A percentile compares a stretch with the other conserved stretches of the same genome.
Evolutionary conservation across 345 rosid genomes (phyloP).

Genomic region (Limnanthes douglasii): DNA sequence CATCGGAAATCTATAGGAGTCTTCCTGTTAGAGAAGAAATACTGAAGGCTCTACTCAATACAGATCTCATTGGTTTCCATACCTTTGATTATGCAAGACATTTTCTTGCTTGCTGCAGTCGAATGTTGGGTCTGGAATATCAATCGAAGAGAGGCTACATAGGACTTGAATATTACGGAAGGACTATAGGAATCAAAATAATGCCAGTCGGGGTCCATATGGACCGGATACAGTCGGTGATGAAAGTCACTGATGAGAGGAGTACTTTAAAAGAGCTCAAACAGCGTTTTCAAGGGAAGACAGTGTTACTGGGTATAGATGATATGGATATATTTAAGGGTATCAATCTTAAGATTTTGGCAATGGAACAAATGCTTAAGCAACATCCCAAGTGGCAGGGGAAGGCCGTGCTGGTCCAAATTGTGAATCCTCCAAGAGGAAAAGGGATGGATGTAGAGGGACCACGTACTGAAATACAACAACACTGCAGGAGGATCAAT

Average conservation of each 20-base stretch:
- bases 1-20: conserved; percentile 21
- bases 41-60: conserved; percentile 21
- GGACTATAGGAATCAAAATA: conserved; percentile 25
- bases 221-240: conserved; percentile 21
- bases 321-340: conserved; percentile 25
- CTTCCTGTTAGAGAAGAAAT: conserved; percentile 25
- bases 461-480: conserved; percentile 15
- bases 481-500: conserved; percentile 20
- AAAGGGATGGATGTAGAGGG: conserved; percentile 15
- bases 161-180: conserved; percentile 22
- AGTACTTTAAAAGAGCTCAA: conserved; percentile 17
- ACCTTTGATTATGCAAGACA: conserved; percentile 89
- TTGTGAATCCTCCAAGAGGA: conserved; percentile 23
- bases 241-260: conserved; percentile 20
- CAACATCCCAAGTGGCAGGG: conserved; percentile 21
- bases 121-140: conserved; percentile 22
- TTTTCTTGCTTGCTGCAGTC: conserved; percentile 23
- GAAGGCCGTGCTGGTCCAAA: conserved; percentile 21
- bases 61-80: conserved; percentile 23
- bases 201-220: conserved; percentile 25
- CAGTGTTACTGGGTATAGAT: conserved; percentile 20
- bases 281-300: conserved; percentile 19
- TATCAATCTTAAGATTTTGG: conserved; percentile 19
- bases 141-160: conserved; percentile 27
- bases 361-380: conserved; percentile 24